These are phyloP conservation scores for Lithocarpus polystachyus DNA, from an alignment of 306 rosid species.

Conservation along the genomic window DNA sequence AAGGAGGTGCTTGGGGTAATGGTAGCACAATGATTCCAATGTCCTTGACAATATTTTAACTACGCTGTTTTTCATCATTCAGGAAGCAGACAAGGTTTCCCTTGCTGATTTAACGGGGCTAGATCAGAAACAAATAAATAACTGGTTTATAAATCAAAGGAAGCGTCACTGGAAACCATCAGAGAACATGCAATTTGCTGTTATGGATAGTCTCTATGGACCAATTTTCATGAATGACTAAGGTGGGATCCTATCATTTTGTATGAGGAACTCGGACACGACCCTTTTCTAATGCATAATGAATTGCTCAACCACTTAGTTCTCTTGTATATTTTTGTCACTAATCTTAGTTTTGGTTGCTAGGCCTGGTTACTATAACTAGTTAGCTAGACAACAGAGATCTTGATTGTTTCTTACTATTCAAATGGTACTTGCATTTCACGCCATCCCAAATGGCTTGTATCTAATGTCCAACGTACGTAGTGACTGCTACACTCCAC, in stretches of 20 bases:
- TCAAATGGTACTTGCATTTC: not conserved
- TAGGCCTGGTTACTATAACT: not conserved
- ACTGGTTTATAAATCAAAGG: conserved; percentile 89
- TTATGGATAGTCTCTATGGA: conserved; percentile 47
- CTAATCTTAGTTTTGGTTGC: not conserved
- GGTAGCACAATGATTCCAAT: not conserved
- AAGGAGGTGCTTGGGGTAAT: not conserved
- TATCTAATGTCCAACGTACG: not conserved
- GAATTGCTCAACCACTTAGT: not conserved
- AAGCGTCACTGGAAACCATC: conserved; percentile 85
- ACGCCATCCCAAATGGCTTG: not conserved
- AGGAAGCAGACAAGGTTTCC: conserved; percentile 68
- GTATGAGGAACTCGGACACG: not conserved
- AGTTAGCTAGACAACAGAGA: not conserved
- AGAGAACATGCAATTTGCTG: conserved; percentile 51
- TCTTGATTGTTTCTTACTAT: not conserved
- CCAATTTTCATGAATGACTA: conserved; percentile 20
- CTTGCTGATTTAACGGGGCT: conserved; percentile 66
- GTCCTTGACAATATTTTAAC: not conserved
- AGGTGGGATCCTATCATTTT: conserved; percentile 1
- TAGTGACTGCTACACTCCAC: not conserved
- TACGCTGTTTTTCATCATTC: not conserved
- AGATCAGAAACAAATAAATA: conserved; percentile 69
- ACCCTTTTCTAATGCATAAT: not conserved
- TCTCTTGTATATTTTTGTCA: not conserved